Evolutionary conservation across 192 early-diverging fungal genomes (phyloP).

Genomic region (Coemansia sp.): DNA sequence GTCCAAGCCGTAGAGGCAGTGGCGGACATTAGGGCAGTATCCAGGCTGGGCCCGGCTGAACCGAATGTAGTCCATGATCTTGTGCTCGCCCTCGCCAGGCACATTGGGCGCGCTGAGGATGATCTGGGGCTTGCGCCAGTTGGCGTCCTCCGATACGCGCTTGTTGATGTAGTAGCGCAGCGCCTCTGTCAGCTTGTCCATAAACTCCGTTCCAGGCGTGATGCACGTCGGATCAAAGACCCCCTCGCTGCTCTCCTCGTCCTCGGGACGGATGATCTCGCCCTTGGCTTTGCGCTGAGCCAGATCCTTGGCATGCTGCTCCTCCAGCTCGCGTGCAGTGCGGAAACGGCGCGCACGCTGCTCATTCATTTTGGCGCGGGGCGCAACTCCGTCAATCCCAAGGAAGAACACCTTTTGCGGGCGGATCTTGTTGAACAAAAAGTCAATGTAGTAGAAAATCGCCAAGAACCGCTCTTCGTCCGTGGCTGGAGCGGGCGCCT

Average conservation of each 20-base stretch:
- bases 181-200: conserved; percentile 84
- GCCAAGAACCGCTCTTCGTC: conserved; percentile 92
- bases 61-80: conserved; percentile 99
- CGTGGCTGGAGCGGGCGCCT: conserved; percentile 83
- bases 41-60: conserved; percentile 75
- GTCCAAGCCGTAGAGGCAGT: conserved; percentile 97
- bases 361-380: conserved; percentile 99
- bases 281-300: conserved; percentile 62
- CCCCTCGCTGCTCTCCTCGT: conserved; percentile 65
- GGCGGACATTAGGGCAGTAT: conserved; percentile 86
- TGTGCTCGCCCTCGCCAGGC: conserved; percentile 99
- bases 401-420: conserved; percentile 94
- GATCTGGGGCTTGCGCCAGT: conserved; percentile 89
- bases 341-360: conserved; percentile 96
- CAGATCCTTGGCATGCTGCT: conserved; percentile 49
- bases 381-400: conserved; percentile 95
- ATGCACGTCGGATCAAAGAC: conserved; percentile 98
- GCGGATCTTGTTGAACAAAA: conserved; percentile 88
- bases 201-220: conserved; percentile 96
- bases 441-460: conserved; percentile 97
- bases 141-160: conserved; percentile 83
- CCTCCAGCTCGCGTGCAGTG: conserved; percentile 82
- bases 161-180: conserved; percentile 91
- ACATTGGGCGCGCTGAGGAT: conserved; percentile 93
- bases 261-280: conserved; percentile 69